Percentiles rank a stretch among this genome's conserved stretches.
phyloP scores from a whole-genome alignment of 2,329 filamentous ascomycete species.

The Colletotrichum gloeosporioides region DNA sequence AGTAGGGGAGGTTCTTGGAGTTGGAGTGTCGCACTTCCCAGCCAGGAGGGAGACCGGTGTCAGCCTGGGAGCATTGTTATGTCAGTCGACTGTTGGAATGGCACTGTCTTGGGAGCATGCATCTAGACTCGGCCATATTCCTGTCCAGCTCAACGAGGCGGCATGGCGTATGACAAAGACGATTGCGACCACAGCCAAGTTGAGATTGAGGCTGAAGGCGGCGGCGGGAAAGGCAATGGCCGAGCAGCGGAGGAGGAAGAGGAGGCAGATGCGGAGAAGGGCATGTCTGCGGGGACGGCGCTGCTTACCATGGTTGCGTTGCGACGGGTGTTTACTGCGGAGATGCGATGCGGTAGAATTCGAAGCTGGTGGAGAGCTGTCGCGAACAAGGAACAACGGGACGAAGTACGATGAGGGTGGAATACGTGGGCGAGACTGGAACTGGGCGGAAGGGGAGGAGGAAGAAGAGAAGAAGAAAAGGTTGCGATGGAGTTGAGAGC shows the following conservation, averaged over 20 bases:
- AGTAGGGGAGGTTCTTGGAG: constrained; percentile 98
- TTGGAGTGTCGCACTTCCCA: constrained; percentile 99
- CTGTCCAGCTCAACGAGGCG: background rate
- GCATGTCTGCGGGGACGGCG: background rate
- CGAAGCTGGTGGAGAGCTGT: background rate
- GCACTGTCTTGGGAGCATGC: background rate
- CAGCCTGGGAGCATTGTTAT: constrained; percentile 50
- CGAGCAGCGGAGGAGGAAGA: background rate
- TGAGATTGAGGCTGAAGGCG: background rate
- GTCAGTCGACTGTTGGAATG: constrained; percentile 6
- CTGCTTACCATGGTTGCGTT: constrained; percentile 10
- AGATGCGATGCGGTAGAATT: background rate
- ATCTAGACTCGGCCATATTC: background rate
- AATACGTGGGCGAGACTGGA: background rate
- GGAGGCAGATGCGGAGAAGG: background rate
- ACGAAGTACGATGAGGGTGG: background rate
- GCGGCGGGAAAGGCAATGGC: background rate
- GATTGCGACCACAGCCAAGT: background rate
- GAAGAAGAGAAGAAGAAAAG: background rate
- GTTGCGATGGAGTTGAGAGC: background rate
- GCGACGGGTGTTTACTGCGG: background rate
- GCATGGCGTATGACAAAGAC: background rate
- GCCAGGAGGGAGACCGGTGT: constrained; percentile 80
- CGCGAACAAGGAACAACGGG: background rate
- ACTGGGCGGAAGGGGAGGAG: background rate